Evolutionary conservation across 139 green algal species (phyloP), one percentile per base, ranked within the genome.

Genomic region (Spirogloea muscicola): DNA sequence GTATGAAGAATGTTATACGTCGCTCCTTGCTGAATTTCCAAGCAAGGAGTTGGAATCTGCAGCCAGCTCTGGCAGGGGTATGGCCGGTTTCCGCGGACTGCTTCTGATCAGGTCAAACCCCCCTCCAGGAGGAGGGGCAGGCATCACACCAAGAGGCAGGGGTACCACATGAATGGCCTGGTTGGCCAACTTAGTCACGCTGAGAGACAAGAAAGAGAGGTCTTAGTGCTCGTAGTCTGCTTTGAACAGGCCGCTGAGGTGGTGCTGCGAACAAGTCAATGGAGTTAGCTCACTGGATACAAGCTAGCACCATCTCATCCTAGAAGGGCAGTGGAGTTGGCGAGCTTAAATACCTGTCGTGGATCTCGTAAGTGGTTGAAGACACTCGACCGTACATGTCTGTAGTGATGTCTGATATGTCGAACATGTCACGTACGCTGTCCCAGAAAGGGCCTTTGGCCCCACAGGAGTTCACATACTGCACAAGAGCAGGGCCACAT

Each of bases 341-440:
- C 27, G 59, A 68, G 6, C 33, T 36, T 43, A 68, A 43, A 37
- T 34, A 43, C 37, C 25, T 27, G 27, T 36, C 59, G 43, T 36
- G n/a, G 25, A 68, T 5, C 37, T 36, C 5, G 13, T 68, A 31
- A 31, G 59, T 68, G 27, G 59, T 68, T 29, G 43, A 6, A 29
- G 43, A 6, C 25, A 72, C 63, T 61, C 63, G 3, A n/a, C 63
- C 63, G 33, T 63, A 72, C 36, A 63, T 72, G 39, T 72, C 63
- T 25, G 3, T 62, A 16, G 63, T 72, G 36, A 96, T 89, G 67
- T 96, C 91, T 1, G 75, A 13, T 29, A 94, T 75, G 75, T 96
- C 87, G 73, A 94, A 94, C 88, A 96, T 93, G 79, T 92, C 84
- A 2, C 73, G 68, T 36, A 96, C 51, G 68, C 91, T 94, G 52